Conservation (phyloP, 2,329 filamentous ascomycete genomes). For the Exophiala sideris region DNA sequence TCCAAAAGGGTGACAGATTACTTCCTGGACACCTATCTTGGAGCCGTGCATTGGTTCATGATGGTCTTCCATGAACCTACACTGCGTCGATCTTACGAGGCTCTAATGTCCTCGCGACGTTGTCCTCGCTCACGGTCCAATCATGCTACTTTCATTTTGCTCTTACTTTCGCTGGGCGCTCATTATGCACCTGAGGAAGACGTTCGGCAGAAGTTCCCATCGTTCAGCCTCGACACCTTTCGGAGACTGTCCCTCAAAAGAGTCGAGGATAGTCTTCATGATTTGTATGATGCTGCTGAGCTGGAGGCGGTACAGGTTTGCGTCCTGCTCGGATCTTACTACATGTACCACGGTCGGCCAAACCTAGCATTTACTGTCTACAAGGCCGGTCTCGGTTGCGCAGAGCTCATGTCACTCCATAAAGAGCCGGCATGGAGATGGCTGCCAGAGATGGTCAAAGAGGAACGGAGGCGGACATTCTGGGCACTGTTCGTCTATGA, state of each 20-base stretch:
- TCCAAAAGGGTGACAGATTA: constrained; percentile 30
- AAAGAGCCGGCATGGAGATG: constrained; percentile 19
- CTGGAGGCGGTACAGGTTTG: constrained; percentile 22
- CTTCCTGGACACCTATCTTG: constrained; percentile 42
- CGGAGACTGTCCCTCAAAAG: constrained; percentile 20
- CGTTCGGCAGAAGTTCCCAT: constrained; percentile 19
- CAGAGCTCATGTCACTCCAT: constrained; percentile 15
- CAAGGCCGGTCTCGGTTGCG: constrained; percentile 11
- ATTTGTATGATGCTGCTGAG: constrained; percentile 42
- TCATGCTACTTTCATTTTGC: constrained; percentile 38
- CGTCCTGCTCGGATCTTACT: constrained; percentile 14
- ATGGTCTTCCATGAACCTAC: constrained; percentile 44
- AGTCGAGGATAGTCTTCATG: constrained; percentile 37
- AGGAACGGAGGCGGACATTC: constrained; percentile 17
- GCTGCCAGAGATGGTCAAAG: constrained; percentile 8
- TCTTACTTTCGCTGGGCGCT: constrained; percentile 38
- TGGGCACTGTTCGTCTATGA: constrained; percentile 23
- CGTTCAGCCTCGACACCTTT: constrained; percentile 21
- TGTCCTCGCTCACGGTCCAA: constrained; percentile 35
- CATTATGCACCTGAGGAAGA: constrained; percentile 36
- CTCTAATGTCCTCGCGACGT: constrained; percentile 34
- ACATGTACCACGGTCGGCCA: constrained; percentile 17
- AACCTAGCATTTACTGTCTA: constrained; percentile 14
- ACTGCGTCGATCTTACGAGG: constrained; percentile 32
- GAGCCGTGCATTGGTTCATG: constrained; percentile 46